Evolutionary conservation across 2,329 filamentous ascomycete genomes (phyloP), one percentile per base, ranked within the genome.

Genomic region (Cordyceps javanica): DNA sequence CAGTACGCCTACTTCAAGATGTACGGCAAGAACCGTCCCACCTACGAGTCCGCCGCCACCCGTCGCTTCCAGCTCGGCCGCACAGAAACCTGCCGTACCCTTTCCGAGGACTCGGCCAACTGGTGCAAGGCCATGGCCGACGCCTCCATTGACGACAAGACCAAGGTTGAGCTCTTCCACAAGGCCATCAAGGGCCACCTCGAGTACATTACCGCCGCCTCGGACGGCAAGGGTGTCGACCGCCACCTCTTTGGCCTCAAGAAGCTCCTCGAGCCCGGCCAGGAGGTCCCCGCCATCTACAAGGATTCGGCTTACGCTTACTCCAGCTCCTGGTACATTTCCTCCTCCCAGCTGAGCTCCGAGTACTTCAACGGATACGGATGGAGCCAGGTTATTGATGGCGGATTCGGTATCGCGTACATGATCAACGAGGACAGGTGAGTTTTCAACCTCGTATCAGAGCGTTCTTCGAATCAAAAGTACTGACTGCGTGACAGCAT

Each of bases 291-390:
- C 0, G 81, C 83, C 21, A 82, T 99, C 60, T 99, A 89, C 78
- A 82, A 88, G 70, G 94, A 99, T 70, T 90, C 92, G 0, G 88
- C 92, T 3, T 97, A 82, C 72, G 70, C 75, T 4, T 99, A 97
- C 79, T 92, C 87, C 59, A 79, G 82, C 68, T 91, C 87, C 14
- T 99, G 94, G 94, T 96, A 86, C 75, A 79, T 99, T 59, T 93
- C 88, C 28, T 91, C 87, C 28, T 91, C 86, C 60, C 95, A 99
- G 77, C 78, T 99, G 71, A 94, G 89, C 75, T 92, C 88, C 34
- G 95, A 99, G 78, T 97, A 90, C 80, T 99, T 97, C 76, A 99
- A 99, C 72, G 94, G 95, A 25, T 99, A 99, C 74, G 94, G 94
- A 46, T 99, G 94, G 94, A 94, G 89, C 70, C 93, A 99, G 78